Evolutionary conservation across 352 stramenopile species (phyloP).

Genomic region (Phytophthora pinifolia): DNA sequence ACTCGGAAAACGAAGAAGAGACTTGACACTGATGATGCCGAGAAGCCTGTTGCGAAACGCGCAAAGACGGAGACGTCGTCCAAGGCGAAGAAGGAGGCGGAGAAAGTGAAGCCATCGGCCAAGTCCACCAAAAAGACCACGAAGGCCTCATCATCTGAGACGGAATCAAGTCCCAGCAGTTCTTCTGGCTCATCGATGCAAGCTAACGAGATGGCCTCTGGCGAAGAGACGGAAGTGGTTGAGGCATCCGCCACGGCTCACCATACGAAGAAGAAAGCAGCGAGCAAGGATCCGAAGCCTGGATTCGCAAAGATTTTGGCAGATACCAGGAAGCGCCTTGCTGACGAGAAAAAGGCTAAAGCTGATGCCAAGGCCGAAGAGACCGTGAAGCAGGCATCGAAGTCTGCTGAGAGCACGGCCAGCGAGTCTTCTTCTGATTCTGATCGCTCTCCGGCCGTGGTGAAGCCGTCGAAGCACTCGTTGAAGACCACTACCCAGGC

Average conservation of each 20-base stretch:
- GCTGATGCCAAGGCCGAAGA: conserved; percentile 23
- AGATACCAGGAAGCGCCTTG: conserved; percentile 36
- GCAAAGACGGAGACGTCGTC: conserved; percentile 30
- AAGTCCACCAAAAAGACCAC: conserved; percentile 19
- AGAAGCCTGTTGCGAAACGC: conserved; percentile 39
- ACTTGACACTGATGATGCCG: conserved; percentile 23
- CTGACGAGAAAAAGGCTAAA: conserved; percentile 23
- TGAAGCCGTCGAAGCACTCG: conserved; percentile 22
- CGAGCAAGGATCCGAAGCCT: conserved; percentile 12
- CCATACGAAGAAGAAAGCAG: conserved; percentile 10
- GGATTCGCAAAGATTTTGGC: conserved; percentile 51
- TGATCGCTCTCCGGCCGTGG: conserved; percentile 8
- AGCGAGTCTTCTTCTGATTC: conserved; percentile 39
- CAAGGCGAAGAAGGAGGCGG: conserved; percentile 23
- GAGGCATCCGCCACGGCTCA: conserved; percentile 17
- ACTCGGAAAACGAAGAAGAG: conserved; percentile 45
- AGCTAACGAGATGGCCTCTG: conserved; percentile 17
- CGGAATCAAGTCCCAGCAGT: conserved; percentile 13
- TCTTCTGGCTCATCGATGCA: conserved; percentile 14
- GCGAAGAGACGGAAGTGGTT: conserved; percentile 24
- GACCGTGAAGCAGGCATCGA: conserved; percentile 27
- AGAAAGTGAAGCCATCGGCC: conserved; percentile 23
- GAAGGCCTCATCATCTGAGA: conserved; percentile 7
- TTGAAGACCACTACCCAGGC: conserved; percentile 18
- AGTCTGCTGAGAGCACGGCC: conserved; percentile 24